Base-by-base conservation (phyloP, 768 basidiomycete genomes). In the Collybia sordida region DNA sequence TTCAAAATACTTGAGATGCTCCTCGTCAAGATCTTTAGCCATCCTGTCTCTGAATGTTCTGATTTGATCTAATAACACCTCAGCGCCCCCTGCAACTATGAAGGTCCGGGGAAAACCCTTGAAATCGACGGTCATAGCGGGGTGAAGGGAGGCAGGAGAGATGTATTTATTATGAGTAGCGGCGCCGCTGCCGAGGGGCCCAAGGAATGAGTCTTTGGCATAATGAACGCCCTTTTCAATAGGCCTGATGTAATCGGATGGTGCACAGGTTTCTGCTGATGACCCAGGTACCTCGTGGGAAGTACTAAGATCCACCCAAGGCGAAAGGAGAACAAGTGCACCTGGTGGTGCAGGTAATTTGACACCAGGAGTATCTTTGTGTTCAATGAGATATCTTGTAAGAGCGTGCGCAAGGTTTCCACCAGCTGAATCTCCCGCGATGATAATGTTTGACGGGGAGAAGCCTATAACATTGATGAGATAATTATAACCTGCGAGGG, bases 401-500 rank as follows among this genome's bases (percentile, higher is more conserved):
- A 88, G 72, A 0, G 83, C 82, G 27, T 82, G 72, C 0, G 82
- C 81, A 21, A 91, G 78, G 64, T 91, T 87, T 4, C 76, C 90
- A 2, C 90, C 90, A 0, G 90, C 88, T 1, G 86, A 91, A 61
- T 93, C 89, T 2, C 90, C 90, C 17, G 72, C 72, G 18, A 91
- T 43, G 47, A 88, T 73, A 59, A 93, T 84, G 56, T 88, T 69
- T 15, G 69, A 63, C 0, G 88, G 79, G 1, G 71, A 54, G 61
- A 88, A 83, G 0, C 81, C 79, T 22, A 85, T 68, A 7, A 59
- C 67, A 42, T 78, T 70, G 31, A 86, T 72, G 18, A 91, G 82
- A 63, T 91, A 85, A 40, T 76, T 67, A 64, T 91, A 93, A 6
- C 85, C 89, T 1, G 86, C 79, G 8, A 92, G 66, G 2, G 81